Percentiles rank a stretch among this genome's conserved stretches.
Conservation (phyloP, 225 moss, liverwort and hornwort genomes). For the Physcomitrellopsis africana region DNA sequence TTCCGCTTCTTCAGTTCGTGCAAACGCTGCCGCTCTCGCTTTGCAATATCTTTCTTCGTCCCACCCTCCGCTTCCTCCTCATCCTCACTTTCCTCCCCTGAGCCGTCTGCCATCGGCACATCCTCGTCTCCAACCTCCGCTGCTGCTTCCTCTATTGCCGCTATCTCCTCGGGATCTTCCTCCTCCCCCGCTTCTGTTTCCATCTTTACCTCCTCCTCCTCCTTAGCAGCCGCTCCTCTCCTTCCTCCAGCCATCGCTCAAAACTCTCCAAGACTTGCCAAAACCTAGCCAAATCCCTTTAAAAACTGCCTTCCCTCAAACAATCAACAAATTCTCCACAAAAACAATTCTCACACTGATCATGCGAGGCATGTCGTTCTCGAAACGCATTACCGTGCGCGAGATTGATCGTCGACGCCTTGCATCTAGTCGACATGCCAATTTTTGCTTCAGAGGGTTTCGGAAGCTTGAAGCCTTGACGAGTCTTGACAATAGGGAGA, state of each 20-base stretch:
- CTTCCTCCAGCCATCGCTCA: slow-evolving; percentile 62
- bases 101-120: slow-evolving; percentile 54
- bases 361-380: background rate
- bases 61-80: slow-evolving; percentile 45
- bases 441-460: slow-evolving; percentile 29
- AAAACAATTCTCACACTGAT: background rate
- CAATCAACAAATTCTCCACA: background rate
- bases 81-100: slow-evolving; percentile 65
- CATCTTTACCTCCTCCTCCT: slow-evolving; percentile 74
- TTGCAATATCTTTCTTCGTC: slow-evolving; percentile 80
- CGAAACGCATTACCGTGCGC: slow-evolving; percentile 34
- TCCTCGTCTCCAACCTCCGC: slow-evolving; percentile 64
- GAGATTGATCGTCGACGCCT: slow-evolving; percentile 17
- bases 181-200: slow-evolving; percentile 70
- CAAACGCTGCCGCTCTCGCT: slow-evolving; percentile 86
- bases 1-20: slow-evolving; percentile 95
- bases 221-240: slow-evolving; percentile 58
- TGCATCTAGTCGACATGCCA: background rate
- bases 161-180: slow-evolving; percentile 81
- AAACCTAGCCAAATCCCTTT: slow-evolving; percentile 24
- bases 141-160: slow-evolving; percentile 74
- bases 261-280: background rate
- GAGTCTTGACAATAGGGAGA: slow-evolving; percentile 8
- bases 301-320: background rate
- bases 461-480: slow-evolving; percentile 38